phyloP scores from a whole-genome alignment of 768 basidiomycete genomes.

The Mycena alexandri region DNA sequence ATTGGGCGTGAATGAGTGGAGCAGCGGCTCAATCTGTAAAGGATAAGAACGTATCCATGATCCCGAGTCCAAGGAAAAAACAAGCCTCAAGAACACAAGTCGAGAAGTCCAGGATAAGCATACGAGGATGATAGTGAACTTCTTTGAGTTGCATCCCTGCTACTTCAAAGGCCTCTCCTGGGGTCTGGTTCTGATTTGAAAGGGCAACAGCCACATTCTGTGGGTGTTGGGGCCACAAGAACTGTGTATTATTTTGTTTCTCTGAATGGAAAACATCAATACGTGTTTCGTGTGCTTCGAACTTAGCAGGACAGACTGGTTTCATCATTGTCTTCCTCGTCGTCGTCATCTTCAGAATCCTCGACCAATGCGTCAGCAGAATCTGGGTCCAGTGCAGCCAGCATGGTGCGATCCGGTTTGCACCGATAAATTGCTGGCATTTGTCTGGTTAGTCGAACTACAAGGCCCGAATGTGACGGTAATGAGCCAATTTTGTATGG shows the following conservation, averaged over 20 bases:
- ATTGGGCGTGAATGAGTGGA: no score
- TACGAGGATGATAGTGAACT: neutral
- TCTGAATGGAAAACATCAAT: neutral
- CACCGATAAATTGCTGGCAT: neutral
- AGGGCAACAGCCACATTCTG: neutral
- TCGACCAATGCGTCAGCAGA: neutral
- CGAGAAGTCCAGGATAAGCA: neutral
- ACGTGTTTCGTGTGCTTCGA: neutral
- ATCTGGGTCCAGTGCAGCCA: neutral
- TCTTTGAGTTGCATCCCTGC: neutral
- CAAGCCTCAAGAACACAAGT: neutral
- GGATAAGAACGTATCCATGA: no score
- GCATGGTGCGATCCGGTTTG: neutral
- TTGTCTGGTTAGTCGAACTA: neutral
- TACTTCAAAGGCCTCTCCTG: neutral
- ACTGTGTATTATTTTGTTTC: neutral
- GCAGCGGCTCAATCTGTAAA: no score
- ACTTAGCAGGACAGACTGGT: no score
- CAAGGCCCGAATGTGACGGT: neutral
- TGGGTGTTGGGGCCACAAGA: neutral
- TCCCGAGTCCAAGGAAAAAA: no score
- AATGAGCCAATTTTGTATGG: neutral
- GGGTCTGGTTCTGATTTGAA: neutral
- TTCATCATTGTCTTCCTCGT: no score
- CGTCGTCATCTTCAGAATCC: neutral